These are phyloP conservation scores for Adansonia rubrostipa DNA, from an alignment of 441 rosid species.

Conservation along the genomic window DNA sequence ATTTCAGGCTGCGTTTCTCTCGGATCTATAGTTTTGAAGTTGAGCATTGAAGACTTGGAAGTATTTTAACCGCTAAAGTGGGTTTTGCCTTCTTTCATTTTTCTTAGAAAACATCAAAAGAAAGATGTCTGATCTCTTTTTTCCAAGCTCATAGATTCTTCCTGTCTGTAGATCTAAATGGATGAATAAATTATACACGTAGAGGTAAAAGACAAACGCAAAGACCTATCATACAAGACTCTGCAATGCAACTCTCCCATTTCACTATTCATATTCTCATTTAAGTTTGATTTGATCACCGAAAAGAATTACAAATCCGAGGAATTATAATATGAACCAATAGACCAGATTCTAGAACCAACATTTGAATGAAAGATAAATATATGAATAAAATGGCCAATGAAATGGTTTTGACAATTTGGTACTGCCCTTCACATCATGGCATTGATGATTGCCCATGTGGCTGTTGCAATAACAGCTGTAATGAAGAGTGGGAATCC, in stretches of 20 bases:
- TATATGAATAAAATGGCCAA: neutral
- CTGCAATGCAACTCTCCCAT: too few species aligned
- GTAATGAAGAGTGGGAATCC: conserved; percentile 37
- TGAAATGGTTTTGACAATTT: neutral
- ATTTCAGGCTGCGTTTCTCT: conserved; percentile 14
- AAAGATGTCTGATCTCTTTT: neutral
- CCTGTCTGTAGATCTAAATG: neutral
- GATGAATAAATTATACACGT: neutral
- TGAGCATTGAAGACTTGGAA: neutral
- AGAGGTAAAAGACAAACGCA: neutral
- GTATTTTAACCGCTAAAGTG: conserved; percentile 1
- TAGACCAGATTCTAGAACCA: neutral
- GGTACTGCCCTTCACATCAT: conserved; percentile 38
- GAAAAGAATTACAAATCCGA: conserved; percentile 17
- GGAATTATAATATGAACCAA: neutral
- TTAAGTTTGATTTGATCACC: neutral
- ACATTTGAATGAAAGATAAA: conserved; percentile 3
- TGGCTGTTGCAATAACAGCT: conserved; percentile 45
- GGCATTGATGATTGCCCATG: conserved; percentile 41
- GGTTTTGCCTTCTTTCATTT: neutral
- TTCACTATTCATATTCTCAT: conserved; percentile 16
- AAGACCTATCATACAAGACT: neutral
- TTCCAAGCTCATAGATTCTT: conserved; percentile 21
- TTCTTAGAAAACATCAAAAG: conserved; percentile 17
- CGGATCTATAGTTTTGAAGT: neutral